A percentile compares a stretch with the other conserved stretches of the same genome.
Conservation (phyloP, 331 rosid species). For the Erythrophleum ivorense region DNA sequence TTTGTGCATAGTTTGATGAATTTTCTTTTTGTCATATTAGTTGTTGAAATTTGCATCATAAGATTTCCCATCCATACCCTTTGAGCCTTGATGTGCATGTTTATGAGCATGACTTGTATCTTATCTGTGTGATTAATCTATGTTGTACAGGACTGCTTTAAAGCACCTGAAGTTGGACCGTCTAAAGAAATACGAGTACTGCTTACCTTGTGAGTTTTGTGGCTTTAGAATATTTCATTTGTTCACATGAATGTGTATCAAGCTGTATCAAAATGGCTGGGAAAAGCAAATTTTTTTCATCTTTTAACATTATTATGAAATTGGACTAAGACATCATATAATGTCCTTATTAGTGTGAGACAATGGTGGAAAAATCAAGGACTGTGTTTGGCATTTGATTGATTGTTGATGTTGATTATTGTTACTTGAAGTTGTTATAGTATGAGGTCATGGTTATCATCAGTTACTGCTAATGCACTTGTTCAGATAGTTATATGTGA, state of each 20-base stretch:
- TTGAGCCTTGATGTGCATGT: constrained; percentile 7
- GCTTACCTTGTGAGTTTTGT: constrained; percentile 84
- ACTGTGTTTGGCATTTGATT: constrained; percentile 8
- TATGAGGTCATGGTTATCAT: constrained; percentile 10
- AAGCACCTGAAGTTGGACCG: constrained; percentile 92
- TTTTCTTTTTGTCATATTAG: neutral
- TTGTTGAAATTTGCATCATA: constrained; percentile 24
- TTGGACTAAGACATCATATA: neutral
- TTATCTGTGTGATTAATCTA: constrained; percentile 23
- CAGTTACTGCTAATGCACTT: constrained; percentile 17
- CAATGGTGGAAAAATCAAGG: neutral
- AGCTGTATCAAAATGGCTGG: neutral
- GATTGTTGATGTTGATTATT: constrained; percentile 7
- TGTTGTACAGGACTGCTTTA: constrained; percentile 68
- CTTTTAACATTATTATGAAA: neutral
- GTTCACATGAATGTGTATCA: neutral
- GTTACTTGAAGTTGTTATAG: constrained; percentile 14
- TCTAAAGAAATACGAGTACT: constrained; percentile 88
- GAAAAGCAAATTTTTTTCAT: neutral
- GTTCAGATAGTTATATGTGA: constrained; percentile 12
- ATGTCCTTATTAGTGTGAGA: neutral
- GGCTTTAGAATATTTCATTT: constrained; percentile 32
- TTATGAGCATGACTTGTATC: constrained; percentile 21
- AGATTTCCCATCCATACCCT: neutral
- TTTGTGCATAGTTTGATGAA: constrained; percentile 1